These are phyloP conservation scores for Beauveria caledonica DNA, from an alignment of 2,329 filamentous ascomycete genomes.

Conservation along the genomic window DNA sequence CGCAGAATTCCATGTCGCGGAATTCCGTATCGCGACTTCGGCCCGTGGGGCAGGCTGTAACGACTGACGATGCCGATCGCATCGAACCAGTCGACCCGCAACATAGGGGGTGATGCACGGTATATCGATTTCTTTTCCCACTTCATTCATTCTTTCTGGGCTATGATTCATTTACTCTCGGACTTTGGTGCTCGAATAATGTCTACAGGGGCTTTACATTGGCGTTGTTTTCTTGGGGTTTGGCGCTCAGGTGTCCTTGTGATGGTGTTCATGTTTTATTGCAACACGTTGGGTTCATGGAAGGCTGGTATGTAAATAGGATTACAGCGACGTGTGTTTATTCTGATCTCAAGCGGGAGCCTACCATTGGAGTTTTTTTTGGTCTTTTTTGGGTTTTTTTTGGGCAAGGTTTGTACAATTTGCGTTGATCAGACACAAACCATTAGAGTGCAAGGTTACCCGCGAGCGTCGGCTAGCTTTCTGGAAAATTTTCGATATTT, in stretches of 20 bases:
- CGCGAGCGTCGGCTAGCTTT: too few relatives aligned
- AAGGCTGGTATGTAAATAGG: background rate
- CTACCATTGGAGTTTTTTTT: background rate
- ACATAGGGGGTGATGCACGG: background rate
- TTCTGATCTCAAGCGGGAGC: background rate
- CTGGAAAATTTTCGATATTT: too few relatives aligned
- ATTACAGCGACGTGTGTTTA: background rate
- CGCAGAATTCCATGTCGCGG: slow-evolving; percentile 22
- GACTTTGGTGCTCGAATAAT: background rate
- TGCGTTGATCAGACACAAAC: too few relatives aligned
- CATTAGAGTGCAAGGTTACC: too few relatives aligned
- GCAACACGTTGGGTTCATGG: background rate
- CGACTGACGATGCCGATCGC: background rate
- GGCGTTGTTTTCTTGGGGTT: background rate
- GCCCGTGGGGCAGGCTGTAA: background rate
- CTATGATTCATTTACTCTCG: background rate
- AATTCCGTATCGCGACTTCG: slow-evolving; percentile 18
- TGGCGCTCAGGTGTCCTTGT: background rate
- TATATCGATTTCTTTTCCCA: background rate
- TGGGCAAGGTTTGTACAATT: background rate
- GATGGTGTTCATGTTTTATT: background rate
- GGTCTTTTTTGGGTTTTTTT: too few relatives aligned
- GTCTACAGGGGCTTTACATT: background rate
- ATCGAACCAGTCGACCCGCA: background rate
- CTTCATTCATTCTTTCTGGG: background rate